Percentiles rank a stretch among this genome's conserved stretches.
These are phyloP conservation scores for Yamadazyma sp. DNA, from an alignment of 1,139 yeast species.

Conservation along the genomic window DNA sequence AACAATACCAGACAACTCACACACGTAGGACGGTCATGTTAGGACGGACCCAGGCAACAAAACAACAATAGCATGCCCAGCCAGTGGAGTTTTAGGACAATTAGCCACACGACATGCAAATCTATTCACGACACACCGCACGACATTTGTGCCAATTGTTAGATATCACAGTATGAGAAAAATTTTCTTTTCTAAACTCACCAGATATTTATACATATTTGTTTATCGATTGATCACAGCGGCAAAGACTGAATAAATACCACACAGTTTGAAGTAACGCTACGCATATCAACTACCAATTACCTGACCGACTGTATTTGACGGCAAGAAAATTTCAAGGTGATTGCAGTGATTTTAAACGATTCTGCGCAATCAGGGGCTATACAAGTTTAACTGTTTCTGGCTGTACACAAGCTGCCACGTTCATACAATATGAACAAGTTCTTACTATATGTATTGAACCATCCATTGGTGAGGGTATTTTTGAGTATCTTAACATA, in stretches of 20 bases:
- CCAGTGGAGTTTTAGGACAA: background rate
- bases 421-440: conserved; percentile 7
- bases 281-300: background rate
- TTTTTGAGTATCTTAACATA: conserved; percentile 10
- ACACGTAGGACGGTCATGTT: no score
- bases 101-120: background rate
- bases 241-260: background rate
- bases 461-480: conserved; percentile 10
- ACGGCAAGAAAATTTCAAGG: no score
- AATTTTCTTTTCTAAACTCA: background rate
- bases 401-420: background rate
- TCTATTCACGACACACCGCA: background rate
- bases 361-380: background rate
- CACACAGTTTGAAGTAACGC: background rate
- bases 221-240: background rate
- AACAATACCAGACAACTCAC: no score
- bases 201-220: background rate
- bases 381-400: background rate
- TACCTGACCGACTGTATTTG: background rate
- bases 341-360: no score
- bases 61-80: background rate
- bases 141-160: background rate
- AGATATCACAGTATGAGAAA: background rate
- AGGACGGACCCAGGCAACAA: background rate
- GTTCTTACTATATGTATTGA: conserved; percentile 3